Evolutionary conservation across 345 rosid genomes (phyloP).

Genomic region (Dipteronia sinensis): DNA sequence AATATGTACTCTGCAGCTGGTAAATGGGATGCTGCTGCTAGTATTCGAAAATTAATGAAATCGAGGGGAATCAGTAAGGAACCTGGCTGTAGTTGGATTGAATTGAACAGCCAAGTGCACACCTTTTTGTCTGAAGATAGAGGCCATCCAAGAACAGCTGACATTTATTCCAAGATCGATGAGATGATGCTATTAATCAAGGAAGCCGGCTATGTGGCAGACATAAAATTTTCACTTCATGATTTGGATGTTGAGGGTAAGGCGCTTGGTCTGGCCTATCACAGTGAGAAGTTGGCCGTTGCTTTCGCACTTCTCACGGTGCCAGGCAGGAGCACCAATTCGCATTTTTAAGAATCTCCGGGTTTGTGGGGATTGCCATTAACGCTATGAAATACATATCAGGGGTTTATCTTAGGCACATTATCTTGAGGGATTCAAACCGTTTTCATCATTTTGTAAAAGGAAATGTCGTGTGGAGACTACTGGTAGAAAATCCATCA

Average conservation of each 20-base stretch:
- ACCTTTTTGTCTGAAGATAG: conserved; percentile 80
- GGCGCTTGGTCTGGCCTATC: conserved; percentile 81
- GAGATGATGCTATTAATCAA: conserved; percentile 67
- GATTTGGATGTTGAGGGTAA: conserved; percentile 72
- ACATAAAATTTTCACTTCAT: conserved; percentile 73
- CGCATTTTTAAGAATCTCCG: conserved; percentile 89
- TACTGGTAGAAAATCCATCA: conserved; percentile 59
- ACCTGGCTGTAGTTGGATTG: conserved; percentile 90
- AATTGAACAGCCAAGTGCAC: conserved; percentile 58
- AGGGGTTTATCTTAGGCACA: conserved; percentile 52
- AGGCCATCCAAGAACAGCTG: conserved; percentile 57
- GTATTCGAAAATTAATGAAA: conserved; percentile 69
- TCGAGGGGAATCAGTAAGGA: conserved; percentile 68
- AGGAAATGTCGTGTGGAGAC: conserved; percentile 93
- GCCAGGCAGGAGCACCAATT: conserved; percentile 61
- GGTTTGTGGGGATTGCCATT: conserved; percentile 94
- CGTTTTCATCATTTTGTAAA: conserved; percentile 86
- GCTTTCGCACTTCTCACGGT: conserved; percentile 74
- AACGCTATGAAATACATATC: conserved; percentile 81
- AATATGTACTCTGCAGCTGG: conserved; percentile 72
- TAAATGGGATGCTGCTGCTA: conserved; percentile 78
- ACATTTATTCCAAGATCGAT: conserved; percentile 70
- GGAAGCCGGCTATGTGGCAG: conserved; percentile 76
- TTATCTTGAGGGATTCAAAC: conserved; percentile 84
- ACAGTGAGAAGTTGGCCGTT: conserved; percentile 87